These are phyloP conservation scores for Barnettozyma hawaiiensis DNA, from an alignment of 1,139 yeast genomes.

Conservation along the genomic window DNA sequence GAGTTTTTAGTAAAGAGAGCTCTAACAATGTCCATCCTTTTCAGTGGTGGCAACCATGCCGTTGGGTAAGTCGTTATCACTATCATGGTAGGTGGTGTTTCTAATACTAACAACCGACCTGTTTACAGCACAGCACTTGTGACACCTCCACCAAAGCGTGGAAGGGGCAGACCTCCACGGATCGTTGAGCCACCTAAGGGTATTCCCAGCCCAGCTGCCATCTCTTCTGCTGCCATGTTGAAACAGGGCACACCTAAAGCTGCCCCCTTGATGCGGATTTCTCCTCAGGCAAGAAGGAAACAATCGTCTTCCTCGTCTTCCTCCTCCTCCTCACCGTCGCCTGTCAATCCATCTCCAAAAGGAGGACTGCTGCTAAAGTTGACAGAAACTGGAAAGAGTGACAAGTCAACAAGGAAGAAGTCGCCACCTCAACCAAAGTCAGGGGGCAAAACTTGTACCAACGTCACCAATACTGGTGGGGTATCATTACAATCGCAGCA, in stretches of 20 bases:
- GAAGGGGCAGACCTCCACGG: conserved; percentile 27
- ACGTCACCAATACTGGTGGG: neutral
- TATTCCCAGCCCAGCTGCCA: conserved; percentile 21
- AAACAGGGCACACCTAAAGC: conserved; percentile 26
- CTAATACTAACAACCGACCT: conserved; percentile 4
- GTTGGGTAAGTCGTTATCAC: neutral
- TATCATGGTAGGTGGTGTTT: neutral
- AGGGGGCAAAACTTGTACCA: neutral
- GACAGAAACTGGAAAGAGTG: neutral
- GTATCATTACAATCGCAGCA: conserved; percentile 1
- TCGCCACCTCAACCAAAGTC: conserved; percentile 1
- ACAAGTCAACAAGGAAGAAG: neutral
- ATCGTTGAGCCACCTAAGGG: conserved; percentile 8
- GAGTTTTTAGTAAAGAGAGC: no score
- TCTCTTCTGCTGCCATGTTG: conserved; percentile 24
- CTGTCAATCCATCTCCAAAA: conserved; percentile 21
- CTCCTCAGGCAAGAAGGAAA: conserved; percentile 17
- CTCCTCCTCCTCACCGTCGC: conserved; percentile 2
- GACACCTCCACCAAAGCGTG: conserved; percentile 24
- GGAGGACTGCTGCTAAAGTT: conserved; percentile 22
- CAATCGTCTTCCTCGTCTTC: no score
- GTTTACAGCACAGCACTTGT: neutral
- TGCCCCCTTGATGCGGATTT: conserved; percentile 25
- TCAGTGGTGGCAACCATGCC: conserved; percentile 9
- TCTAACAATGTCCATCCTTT: conserved; percentile 15